These are phyloP conservation scores for Coemansia sp. DNA, from an alignment of 192 early-diverging fungal species.

Conservation along the genomic window DNA sequence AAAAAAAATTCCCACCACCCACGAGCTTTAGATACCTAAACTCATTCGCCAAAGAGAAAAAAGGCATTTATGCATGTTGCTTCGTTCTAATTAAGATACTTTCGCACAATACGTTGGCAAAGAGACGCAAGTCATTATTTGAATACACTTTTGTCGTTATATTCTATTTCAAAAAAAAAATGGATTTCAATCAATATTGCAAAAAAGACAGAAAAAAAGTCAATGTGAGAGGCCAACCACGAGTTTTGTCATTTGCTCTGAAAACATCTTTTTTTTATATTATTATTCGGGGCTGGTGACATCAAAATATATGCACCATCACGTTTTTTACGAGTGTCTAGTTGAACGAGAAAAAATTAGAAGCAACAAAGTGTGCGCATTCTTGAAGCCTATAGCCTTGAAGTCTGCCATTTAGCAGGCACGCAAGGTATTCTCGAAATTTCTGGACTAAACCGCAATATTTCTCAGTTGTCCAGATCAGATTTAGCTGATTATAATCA, in stretches of 20 bases:
- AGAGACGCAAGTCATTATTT: not conserved
- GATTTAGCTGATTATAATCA: too few species aligned
- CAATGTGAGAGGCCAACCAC: not conserved
- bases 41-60: not conserved
- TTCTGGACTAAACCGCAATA: not conserved
- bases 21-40: not conserved
- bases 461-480: too few species aligned
- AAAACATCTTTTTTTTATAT: not conserved
- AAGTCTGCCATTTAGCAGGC: not conserved
- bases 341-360: not conserved
- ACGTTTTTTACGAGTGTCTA: not conserved
- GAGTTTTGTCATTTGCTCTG: conserved; percentile 1
- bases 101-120: too few species aligned
- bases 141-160: too few species aligned
- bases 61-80: not conserved
- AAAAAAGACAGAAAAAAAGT: not conserved
- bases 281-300: conserved; percentile 7
- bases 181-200: not conserved
- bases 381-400: not conserved
- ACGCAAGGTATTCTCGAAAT: not conserved
- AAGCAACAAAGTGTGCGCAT: not conserved
- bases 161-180: not conserved
- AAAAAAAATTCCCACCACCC: not conserved
- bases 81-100: not conserved
- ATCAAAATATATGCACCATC: conserved; percentile 7